Base-by-base conservation (phyloP, 106 monocot species). In the Apostasia shenzhenica region DNA sequence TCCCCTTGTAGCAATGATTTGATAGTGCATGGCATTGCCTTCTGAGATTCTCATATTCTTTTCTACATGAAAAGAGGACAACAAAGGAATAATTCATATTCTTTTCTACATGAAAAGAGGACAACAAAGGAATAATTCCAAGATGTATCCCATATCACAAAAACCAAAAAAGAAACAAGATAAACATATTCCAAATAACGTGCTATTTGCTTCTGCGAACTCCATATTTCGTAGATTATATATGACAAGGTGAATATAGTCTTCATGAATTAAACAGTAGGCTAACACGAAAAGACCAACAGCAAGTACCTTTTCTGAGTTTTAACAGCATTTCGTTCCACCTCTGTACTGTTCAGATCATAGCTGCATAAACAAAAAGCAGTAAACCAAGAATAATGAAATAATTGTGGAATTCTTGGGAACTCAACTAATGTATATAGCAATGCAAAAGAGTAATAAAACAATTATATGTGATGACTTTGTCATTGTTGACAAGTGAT, bases 1-100 rank as follows among this genome's bases (percentile, higher is more conserved):
- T 62, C 42, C 57, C 71, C 50, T 45, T 65, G n/a, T 69, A 60
- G 55, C 41, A 56, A 12, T 62, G 72, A 59, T 71, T 76, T 43
- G 77, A 41, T 45, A 94, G 70, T 67, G 63, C 73, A 48, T 13
- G 74, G 63, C 90, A 94, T 13, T 68, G 74, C 59, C 67, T 72
- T 67, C 90, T 87, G 64, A 94, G 47, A 54, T 76, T 80, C 62
- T 77, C 84, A 64, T 90, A 94, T 65, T 87, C 87, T 81, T 84
- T 82, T 72, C 94, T 94, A 76, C 42, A 75, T 72, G 43, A 48
- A 9, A 79, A 9, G 7, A 61, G 67, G 8, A 46, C 45, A 52
- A 54, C n/a, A 6, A 57, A 57, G 14, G n/a, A 57, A 57, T 26
- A 40, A 41, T 7, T 40, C 60, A 61, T 5, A 57, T 2, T 61